Conservation (phyloP, 2,329 filamentous ascomycete genomes). For the Xylariaceae sp. region DNA sequence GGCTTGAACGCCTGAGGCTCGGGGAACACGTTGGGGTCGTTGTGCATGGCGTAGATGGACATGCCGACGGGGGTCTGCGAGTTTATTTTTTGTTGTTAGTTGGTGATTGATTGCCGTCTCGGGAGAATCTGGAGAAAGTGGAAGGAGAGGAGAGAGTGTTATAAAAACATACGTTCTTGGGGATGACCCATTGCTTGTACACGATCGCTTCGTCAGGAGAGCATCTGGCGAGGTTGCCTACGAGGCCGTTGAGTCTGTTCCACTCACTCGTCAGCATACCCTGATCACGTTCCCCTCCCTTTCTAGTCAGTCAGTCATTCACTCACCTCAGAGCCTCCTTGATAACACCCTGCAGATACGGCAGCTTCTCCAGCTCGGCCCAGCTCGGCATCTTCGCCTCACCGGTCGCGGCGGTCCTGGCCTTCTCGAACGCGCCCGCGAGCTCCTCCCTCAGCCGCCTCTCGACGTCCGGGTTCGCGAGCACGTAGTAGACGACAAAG, state of each 20-base stretch:
- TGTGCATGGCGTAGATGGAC: slow-evolving; percentile 7
- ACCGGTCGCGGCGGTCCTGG: slow-evolving; percentile 5
- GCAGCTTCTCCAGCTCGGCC: slow-evolving; percentile 7
- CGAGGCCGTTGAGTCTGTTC: too few species aligned
- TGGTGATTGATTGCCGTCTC: too few species aligned
- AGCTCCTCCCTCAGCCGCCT: slow-evolving; percentile 8
- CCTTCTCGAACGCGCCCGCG: too few species aligned
- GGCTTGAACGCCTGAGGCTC: slow-evolving; percentile 8
- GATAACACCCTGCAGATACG: slow-evolving; percentile 8
- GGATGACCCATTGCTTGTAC: slow-evolving; percentile 8
- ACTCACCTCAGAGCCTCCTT: slow-evolving; percentile 8
- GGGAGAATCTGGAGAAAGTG: too few species aligned
- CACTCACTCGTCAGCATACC: too few species aligned
- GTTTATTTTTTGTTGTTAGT: too few species aligned
- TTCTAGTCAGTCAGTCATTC: too few species aligned
- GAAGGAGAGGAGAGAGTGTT: too few species aligned
- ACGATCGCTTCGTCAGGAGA: slow-evolving; percentile 6
- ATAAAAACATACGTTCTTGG: slow-evolving; percentile 6
- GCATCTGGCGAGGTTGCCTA: slow-evolving; percentile 7
- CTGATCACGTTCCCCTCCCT: too few species aligned
- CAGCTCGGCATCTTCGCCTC: slow-evolving; percentile 3
- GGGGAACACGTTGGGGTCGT: slow-evolving; percentile 8
- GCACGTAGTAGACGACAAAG: slow-evolving; percentile 6
- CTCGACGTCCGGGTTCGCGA: slow-evolving; percentile 8
- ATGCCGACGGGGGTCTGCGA: too few species aligned